Base-by-base conservation (phyloP, 345 rosid species). In the Citrus medica region DNA sequence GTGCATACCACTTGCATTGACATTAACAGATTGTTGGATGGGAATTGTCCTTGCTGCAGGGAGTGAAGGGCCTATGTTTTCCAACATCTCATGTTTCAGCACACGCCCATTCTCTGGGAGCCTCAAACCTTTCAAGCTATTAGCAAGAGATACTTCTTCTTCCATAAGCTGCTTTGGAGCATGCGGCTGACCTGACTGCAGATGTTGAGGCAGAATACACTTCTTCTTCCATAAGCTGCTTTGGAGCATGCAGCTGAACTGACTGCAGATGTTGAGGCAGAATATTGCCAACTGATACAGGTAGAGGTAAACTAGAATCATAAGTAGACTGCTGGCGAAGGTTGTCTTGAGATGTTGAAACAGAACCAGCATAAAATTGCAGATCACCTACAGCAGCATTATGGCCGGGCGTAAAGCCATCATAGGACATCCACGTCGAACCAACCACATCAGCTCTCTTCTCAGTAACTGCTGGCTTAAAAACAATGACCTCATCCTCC, bases 401-500 rank as follows among this genome's bases (percentile, higher is more conserved):
- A 71, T 79, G 88, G 58, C 76, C 84, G 68, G 87, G 81, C 76
- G 80, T 89, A 40, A 88, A 75, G 76, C 85, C 89, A 64, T 86
- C 92, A 85, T 73, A 72, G 51, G 86, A 82, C n/a, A 65, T 58
- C 85, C 76, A 81, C 60, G 78, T 77, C 65, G 89, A 82, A 76
- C 84, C 83, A 84, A 82, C 55, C 35, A 68, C 86, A 77, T 85
- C 91, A 65, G 79, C 79, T 80, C 79, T 87, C 86, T 90, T 96
- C 82, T 89, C 97, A 73, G 88, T 30, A 58, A 84, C 90, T 33
- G 83, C 80, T 71, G 96, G 99, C 89, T 91, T 91, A 84, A 94
- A 96, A 81, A 96, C 97, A 87, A 96, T 96, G 70, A 88, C 98
- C 86, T 96, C 99, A 70, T 92, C 99, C 48, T 93, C 98, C 35